Evolutionary conservation across 441 rosid species (phyloP).

Genomic region (Capsella rubella): DNA sequence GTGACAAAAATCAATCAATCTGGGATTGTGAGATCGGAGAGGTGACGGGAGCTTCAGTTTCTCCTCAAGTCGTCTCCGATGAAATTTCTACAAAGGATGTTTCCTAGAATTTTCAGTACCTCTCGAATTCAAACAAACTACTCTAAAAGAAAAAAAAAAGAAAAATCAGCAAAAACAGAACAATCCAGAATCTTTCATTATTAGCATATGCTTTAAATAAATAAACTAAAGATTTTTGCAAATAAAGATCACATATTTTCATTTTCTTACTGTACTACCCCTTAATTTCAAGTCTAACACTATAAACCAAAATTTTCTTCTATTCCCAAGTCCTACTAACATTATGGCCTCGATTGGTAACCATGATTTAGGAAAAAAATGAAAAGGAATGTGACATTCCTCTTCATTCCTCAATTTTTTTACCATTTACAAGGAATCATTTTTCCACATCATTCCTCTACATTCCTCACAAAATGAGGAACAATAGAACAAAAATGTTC

Average conservation of each 20-base stretch:
- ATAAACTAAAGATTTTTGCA: not conserved
- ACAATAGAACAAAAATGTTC: too few relatives aligned
- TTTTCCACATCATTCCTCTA: too few relatives aligned
- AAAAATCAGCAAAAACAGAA: not conserved
- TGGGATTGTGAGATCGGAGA: conserved; percentile 10
- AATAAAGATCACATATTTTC: not conserved
- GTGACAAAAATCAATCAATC: conserved; percentile 12
- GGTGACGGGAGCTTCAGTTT: not conserved
- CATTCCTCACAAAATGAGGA: too few relatives aligned
- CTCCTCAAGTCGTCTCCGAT: conserved; percentile 30
- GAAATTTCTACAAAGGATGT: conserved; percentile 2
- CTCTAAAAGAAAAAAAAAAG: not conserved
- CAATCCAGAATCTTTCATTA: conserved; percentile 26
- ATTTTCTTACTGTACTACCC: not conserved
- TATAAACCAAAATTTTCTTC: not conserved
- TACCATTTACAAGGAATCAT: too few relatives aligned
- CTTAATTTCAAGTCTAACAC: not conserved
- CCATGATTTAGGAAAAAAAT: too few relatives aligned
- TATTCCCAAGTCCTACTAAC: not conserved
- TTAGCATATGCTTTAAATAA: not conserved
- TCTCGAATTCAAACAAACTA: conserved; percentile 26
- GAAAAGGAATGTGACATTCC: too few relatives aligned
- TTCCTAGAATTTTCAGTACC: conserved; percentile 18
- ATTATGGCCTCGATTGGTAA: too few relatives aligned
- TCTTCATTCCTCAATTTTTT: too few relatives aligned